phyloP scores from a whole-genome alignment of 345 rosid species.

The Hypericum androsaemum region DNA sequence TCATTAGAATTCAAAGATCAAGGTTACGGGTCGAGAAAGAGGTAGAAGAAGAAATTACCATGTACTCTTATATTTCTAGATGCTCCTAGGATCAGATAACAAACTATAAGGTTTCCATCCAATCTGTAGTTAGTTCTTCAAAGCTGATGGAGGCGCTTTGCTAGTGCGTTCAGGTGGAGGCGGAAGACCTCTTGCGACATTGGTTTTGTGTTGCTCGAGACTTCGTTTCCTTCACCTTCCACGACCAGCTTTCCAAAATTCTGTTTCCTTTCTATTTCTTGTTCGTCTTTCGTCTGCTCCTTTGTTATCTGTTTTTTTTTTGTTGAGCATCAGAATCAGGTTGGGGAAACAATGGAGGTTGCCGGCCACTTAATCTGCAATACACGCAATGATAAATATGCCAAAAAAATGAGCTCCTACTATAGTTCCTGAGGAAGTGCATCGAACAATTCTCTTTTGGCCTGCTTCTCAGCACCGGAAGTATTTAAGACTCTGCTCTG shows the following conservation, averaged over 20 bases:
- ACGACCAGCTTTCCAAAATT: conserved; percentile 31
- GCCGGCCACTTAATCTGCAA: conserved; percentile 75
- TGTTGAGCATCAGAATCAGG: conserved; percentile 28
- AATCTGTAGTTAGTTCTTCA: too few species aligned
- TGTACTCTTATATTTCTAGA: too few species aligned
- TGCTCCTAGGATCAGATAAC: too few species aligned
- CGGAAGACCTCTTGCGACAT: background rate
- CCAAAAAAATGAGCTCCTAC: too few species aligned
- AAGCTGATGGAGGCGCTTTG: background rate
- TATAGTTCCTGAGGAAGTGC: too few species aligned
- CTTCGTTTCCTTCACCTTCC: conserved; percentile 20
- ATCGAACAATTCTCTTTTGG: conserved; percentile 78
- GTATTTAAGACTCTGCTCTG: conserved; percentile 78
- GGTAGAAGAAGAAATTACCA: too few species aligned
- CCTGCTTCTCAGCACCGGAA: conserved; percentile 80
- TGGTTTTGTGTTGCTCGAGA: background rate
- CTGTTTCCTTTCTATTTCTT: conserved; percentile 45
- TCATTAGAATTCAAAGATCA: too few species aligned
- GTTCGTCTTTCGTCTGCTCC: conserved; percentile 30
- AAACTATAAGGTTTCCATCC: background rate
- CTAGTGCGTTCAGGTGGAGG: background rate
- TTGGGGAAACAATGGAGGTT: conserved; percentile 41
- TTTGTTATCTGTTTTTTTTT: conserved; percentile 22
- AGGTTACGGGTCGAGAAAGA: too few species aligned
- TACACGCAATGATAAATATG: too few species aligned